These are phyloP conservation scores for Chamaenerion angustifolium DNA, from an alignment of 345 rosid species.

Conservation along the genomic window DNA sequence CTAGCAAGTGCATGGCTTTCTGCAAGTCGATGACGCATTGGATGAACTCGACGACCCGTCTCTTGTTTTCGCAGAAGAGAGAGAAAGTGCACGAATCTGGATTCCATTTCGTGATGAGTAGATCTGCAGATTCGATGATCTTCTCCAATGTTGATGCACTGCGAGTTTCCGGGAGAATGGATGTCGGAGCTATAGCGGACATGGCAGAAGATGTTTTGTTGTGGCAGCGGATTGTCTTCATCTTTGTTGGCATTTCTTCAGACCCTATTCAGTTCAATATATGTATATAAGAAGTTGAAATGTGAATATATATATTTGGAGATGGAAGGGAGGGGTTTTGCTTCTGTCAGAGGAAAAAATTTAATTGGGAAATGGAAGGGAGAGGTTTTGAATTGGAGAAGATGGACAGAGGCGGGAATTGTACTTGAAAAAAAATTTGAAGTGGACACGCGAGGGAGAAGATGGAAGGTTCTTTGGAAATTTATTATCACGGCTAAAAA, in stretches of 20 bases:
- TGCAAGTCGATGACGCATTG: slow-evolving; percentile 39
- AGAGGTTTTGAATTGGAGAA: too few relatives aligned
- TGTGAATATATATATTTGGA: too few relatives aligned
- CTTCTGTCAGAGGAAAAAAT: too few relatives aligned
- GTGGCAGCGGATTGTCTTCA: slow-evolving; percentile 28
- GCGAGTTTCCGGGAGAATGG: background rate
- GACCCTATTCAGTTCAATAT: too few relatives aligned
- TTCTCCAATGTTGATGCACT: slow-evolving; percentile 12
- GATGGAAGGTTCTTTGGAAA: too few relatives aligned
- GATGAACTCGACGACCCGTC: slow-evolving; percentile 44
- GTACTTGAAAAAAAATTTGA: too few relatives aligned
- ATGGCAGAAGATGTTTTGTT: slow-evolving; percentile 16
- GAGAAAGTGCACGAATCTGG: slow-evolving; percentile 29
- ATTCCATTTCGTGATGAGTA: slow-evolving; percentile 37
- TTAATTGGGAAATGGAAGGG: too few relatives aligned
- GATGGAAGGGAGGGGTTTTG: too few relatives aligned
- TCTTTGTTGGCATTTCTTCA: background rate
- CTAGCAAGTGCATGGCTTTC: slow-evolving; percentile 32
- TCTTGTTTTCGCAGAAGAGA: slow-evolving; percentile 33
- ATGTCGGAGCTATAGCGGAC: slow-evolving; percentile 8
- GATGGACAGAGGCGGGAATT: too few relatives aligned
- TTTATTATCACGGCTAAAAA: too few relatives aligned
- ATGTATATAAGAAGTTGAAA: too few relatives aligned
- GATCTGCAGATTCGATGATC: slow-evolving; percentile 26
- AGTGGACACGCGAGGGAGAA: too few relatives aligned